Evolutionary conservation across 2,329 filamentous ascomycete species (phyloP).

Genomic region (Dactylellina drechsleri): DNA sequence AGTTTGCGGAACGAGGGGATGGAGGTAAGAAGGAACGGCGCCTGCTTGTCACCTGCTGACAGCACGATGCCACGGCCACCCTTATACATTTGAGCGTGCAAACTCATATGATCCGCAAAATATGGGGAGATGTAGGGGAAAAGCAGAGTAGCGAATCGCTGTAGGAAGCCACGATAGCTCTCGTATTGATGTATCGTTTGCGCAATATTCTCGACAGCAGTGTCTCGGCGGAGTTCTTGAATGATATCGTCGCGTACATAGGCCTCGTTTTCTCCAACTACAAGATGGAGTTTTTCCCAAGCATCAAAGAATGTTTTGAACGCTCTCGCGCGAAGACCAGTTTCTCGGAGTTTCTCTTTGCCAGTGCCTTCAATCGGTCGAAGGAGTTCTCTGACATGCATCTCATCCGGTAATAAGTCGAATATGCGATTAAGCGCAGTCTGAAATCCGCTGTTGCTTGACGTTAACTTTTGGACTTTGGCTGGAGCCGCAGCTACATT

Average conservation of each 20-base stretch:
- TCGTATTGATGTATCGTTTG: constrained; percentile 63
- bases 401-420: constrained; percentile 60
- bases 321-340: constrained; percentile 62
- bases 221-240: constrained; percentile 60
- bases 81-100: constrained; percentile 63
- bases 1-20: constrained; percentile 62
- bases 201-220: constrained; percentile 57
- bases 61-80: constrained; percentile 64
- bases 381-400: constrained; percentile 61
- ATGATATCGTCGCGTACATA: constrained; percentile 63
- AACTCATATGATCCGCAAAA: constrained; percentile 64
- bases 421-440: constrained; percentile 58
- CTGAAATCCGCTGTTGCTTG: constrained; percentile 45
- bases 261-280: constrained; percentile 60
- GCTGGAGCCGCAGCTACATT: constrained; percentile 2
- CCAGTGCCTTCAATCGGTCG: constrained; percentile 62
- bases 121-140: constrained; percentile 63
- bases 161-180: constrained; percentile 62
- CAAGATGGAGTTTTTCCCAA: constrained; percentile 62
- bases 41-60: constrained; percentile 64
- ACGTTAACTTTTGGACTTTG: constrained; percentile 15
- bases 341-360: constrained; percentile 62
- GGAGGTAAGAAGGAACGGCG: constrained; percentile 63
- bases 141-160: constrained; percentile 61
- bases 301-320: constrained; percentile 63